Percentiles rank a stretch among this genome's conserved stretches.
phyloP scores from a whole-genome alignment of 2,329 filamentous ascomycete genomes.

The Epichloe sibirici region DNA sequence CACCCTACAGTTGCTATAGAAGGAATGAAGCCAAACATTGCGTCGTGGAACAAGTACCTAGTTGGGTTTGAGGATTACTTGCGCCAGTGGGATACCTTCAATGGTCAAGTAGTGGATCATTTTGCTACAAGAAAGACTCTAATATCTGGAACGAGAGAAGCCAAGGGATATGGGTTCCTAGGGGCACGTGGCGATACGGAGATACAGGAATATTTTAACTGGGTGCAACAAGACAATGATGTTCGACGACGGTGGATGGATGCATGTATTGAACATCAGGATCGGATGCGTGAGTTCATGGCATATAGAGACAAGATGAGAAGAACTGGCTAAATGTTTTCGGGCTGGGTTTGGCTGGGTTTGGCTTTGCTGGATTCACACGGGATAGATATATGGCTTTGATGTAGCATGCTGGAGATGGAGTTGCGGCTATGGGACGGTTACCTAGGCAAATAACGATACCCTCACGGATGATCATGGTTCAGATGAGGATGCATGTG shows the following conservation, averaged over 20 bases:
- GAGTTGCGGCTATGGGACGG: not conserved
- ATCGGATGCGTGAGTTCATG: constrained; percentile 46
- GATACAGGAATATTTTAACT: constrained; percentile 44
- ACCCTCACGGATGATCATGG: not conserved
- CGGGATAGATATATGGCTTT: not conserved
- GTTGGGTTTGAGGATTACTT: constrained; percentile 43
- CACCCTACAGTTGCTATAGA: constrained; percentile 30
- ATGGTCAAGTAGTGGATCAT: constrained; percentile 41
- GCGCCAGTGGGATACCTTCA: constrained; percentile 35
- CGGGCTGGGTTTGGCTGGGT: not conserved
- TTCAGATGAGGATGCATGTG: not conserved
- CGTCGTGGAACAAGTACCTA: constrained; percentile 39
- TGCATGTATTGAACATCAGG: constrained; percentile 47
- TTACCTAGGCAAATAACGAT: not conserved
- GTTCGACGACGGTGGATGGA: constrained; percentile 49
- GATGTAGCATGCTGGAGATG: not conserved
- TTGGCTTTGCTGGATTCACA: not conserved
- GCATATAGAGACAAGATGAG: constrained; percentile 32
- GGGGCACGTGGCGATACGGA: constrained; percentile 30
- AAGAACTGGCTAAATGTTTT: constrained; percentile 1
- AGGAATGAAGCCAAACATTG: constrained; percentile 29
- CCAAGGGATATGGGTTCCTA: constrained; percentile 35
- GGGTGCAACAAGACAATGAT: constrained; percentile 51
- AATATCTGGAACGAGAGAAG: constrained; percentile 24
- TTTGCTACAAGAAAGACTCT: constrained; percentile 38